A percentile compares a stretch with the other conserved stretches of the same genome.
phyloP scores from a whole-genome alignment of 1,139 yeast genomes.

The Scheffersomyces titani region DNA sequence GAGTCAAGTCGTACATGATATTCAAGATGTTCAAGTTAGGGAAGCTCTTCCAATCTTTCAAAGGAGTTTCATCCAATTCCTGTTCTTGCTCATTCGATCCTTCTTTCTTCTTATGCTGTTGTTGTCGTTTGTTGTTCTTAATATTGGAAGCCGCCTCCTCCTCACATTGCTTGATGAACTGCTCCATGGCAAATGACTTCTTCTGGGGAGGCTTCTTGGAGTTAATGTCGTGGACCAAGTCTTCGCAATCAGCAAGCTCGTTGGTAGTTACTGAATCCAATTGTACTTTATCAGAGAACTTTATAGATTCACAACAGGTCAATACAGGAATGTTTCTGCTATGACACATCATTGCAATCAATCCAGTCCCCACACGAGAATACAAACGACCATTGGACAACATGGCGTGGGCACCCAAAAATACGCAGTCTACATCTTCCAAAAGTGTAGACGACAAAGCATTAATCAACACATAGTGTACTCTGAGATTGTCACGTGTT shows the following conservation, averaged over 20 bases:
- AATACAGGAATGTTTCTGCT: slow-evolving; percentile 89
- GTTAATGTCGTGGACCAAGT: slow-evolving; percentile 53
- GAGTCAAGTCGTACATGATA: slow-evolving; percentile 91
- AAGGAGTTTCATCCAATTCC: slow-evolving; percentile 35
- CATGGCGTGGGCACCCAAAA: slow-evolving; percentile 97
- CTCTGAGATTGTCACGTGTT: slow-evolving; percentile 36
- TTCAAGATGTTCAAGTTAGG: slow-evolving; percentile 73
- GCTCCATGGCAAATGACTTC: slow-evolving; percentile 66
- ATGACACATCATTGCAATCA: slow-evolving; percentile 89
- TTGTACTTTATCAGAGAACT: slow-evolving; percentile 93
- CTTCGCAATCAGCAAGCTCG: slow-evolving; percentile 87
- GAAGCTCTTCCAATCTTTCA: slow-evolving; percentile 65
- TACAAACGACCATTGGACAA: slow-evolving; percentile 90
- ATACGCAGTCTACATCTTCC: slow-evolving; percentile 81
- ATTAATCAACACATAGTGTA: slow-evolving; percentile 70
- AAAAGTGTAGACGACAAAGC: slow-evolving; percentile 78
- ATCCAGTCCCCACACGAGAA: slow-evolving; percentile 93
- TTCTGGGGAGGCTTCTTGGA: slow-evolving; percentile 57
- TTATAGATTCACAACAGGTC: slow-evolving; percentile 93
- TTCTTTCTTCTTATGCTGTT: slow-evolving; percentile 23
- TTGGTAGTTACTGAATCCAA: slow-evolving; percentile 92
- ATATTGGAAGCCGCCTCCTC: slow-evolving; percentile 20
- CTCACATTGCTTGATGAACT: slow-evolving; percentile 52
- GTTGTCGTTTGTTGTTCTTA: slow-evolving; percentile 16
- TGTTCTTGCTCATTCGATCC: slow-evolving; percentile 11